Percentiles rank a stretch among this genome's conserved stretches.
These are phyloP conservation scores for Ustilago cynodontis DNA, from an alignment of 1,284 basidiomycete genomes.

Conservation along the genomic window DNA sequence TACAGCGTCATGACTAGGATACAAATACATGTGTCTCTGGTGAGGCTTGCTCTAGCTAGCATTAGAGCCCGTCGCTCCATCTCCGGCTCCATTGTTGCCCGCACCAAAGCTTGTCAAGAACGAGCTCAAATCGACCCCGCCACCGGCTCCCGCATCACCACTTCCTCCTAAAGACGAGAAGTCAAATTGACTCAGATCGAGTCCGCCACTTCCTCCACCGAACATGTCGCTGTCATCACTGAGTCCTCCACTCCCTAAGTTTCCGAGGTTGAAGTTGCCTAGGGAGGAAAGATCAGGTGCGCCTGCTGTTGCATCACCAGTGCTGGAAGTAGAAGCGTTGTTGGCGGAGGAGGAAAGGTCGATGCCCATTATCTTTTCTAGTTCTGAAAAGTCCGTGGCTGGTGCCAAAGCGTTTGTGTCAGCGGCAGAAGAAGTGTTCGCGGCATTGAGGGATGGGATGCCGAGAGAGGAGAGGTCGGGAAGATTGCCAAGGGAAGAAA, in stretches of 20 bases:
- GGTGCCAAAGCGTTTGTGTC: constrained; percentile 13
- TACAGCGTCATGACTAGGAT: too few species aligned
- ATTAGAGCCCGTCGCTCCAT: constrained; percentile 1
- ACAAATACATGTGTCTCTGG: constrained; percentile 52
- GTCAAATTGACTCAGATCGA: constrained; percentile 51
- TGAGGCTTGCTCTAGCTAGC: neutral
- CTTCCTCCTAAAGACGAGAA: constrained; percentile 42
- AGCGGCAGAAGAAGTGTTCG: constrained; percentile 7
- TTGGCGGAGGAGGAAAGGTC: constrained; percentile 26
- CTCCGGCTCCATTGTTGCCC: constrained; percentile 54
- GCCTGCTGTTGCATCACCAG: neutral
- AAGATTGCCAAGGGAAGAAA: constrained; percentile 26
- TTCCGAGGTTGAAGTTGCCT: constrained; percentile 21
- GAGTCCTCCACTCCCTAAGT: neutral
- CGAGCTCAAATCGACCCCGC: constrained; percentile 67
- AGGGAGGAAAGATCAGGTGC: constrained; percentile 25
- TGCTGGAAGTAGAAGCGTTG: neutral
- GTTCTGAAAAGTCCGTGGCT: constrained; percentile 29
- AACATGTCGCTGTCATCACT: constrained; percentile 32
- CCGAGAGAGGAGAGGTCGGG: constrained; percentile 42
- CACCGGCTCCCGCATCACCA: constrained; percentile 65
- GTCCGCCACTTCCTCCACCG: constrained; percentile 17
- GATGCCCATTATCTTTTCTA: constrained; percentile 51
- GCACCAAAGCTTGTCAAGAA: constrained; percentile 65
- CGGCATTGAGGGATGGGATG: constrained; percentile 17